These are phyloP conservation scores for Zygosaccharomyces siamensis DNA, from an alignment of 805 yeast species.

Conservation along the genomic window DNA sequence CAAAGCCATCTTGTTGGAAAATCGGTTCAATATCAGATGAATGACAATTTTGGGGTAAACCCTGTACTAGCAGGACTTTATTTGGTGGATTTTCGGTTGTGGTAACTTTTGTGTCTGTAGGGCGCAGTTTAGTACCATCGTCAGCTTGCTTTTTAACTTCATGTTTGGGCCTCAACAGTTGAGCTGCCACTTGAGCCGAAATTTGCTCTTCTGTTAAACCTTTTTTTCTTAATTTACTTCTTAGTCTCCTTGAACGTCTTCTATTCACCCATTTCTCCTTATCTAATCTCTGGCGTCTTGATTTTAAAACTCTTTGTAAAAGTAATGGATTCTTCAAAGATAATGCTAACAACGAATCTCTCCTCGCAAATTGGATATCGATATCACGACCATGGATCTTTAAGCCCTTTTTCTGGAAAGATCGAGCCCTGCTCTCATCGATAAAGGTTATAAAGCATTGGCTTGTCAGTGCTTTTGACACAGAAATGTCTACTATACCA, in stretches of 20 bases:
- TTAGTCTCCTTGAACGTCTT: constrained; percentile 26
- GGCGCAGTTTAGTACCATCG: constrained; percentile 10
- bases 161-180: not conserved
- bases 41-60: constrained; percentile 46
- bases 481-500: constrained; percentile 18
- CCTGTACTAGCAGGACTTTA: constrained; percentile 61
- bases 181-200: not conserved
- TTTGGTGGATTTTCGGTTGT: constrained; percentile 54
- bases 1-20: constrained; percentile 57
- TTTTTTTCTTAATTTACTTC: constrained; percentile 20
- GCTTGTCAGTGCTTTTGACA: constrained; percentile 13
- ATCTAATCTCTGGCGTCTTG: constrained; percentile 5
- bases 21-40: constrained; percentile 39
- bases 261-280: constrained; percentile 11
- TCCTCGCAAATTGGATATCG: constrained; percentile 20
- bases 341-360: constrained; percentile 23
- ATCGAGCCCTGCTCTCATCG: constrained; percentile 10
- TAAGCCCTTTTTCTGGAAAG: constrained; percentile 15
- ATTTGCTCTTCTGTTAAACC: constrained; percentile 18
- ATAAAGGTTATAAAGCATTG: constrained; percentile 29
- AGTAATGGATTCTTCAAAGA: constrained; percentile 6
- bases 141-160: constrained; percentile 3
- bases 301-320: constrained; percentile 13
- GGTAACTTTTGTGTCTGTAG: constrained; percentile 13
- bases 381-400: constrained; percentile 20